Evolutionary conservation across 75 land plant genomes (phyloP).

Genomic region (Picea glauca): DNA sequence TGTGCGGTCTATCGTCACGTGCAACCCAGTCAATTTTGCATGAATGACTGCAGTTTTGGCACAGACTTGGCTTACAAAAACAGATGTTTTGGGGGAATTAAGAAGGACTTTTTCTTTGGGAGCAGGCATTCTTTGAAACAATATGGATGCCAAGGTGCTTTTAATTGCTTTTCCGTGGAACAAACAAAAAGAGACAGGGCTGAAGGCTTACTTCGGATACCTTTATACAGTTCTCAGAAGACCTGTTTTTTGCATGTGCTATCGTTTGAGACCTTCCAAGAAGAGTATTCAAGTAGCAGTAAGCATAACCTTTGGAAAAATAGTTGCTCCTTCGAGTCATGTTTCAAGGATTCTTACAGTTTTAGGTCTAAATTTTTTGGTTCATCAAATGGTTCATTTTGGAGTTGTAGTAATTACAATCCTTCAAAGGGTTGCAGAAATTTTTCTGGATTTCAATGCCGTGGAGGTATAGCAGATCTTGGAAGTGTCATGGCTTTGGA

Average conservation of each 20-base stretch:
- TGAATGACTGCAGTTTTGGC: background rate
- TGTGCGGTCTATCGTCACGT: background rate
- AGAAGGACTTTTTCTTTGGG: background rate
- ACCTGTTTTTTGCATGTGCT: background rate
- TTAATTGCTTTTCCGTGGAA: background rate
- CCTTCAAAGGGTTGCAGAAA: background rate
- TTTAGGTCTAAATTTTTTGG: background rate
- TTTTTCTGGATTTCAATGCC: constrained; percentile 5
- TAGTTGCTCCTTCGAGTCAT: background rate
- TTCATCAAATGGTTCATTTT: background rate
- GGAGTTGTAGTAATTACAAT: background rate
- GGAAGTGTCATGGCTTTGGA: constrained; percentile 17
- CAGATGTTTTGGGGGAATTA: background rate
- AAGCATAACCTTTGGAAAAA: background rate
- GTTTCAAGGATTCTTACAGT: constrained; percentile 5
- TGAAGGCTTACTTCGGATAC: background rate
- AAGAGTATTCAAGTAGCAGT: background rate
- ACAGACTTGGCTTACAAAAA: background rate
- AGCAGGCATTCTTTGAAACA: constrained; percentile 1
- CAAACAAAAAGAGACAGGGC: background rate
- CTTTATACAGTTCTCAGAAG: background rate
- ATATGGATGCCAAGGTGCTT: background rate
- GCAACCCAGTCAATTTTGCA: constrained; percentile 3
- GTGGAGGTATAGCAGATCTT: constrained; percentile 4
- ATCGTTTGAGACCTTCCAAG: background rate